Evolutionary conservation across 108 stramenopile species (phyloP), one percentile per base, ranked within the genome.

Genomic region (Seminavis robusta): DNA sequence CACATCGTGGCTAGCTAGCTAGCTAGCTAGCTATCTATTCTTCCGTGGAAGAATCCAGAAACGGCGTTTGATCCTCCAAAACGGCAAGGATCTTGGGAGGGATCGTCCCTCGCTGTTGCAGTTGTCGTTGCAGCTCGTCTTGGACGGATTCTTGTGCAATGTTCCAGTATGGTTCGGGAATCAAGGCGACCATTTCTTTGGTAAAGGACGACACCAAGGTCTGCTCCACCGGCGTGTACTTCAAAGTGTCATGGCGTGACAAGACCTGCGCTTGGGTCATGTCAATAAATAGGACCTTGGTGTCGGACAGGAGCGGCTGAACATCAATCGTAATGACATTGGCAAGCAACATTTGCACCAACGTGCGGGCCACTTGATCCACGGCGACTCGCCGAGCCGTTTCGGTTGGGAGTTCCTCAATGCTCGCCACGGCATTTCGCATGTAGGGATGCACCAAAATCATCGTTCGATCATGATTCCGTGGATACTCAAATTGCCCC

Each of bases 271-370:
- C 86, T 59, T 88, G 82, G 26, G 79, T 88, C 73, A 88, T 76
- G 53, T 88, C 86, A 54, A 88, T 88, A 44, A 88, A 81, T 5
- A 88, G 13, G 10, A 76, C 61, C 21, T 81, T 76, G 5, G 65
- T 49, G 40, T 41, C 44, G 0, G 69, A 62, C 29, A 88, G 76
- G 38, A 88, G 68, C 8, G 77, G 67, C 41, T 88, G 82, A 4
- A 88, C 71, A 63, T 88, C 86, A 6, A 61, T 64, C 0, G 80
- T 83, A 19, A 74, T 63, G 10, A 83, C 52, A 36, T 65, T 59
- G 17, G 80, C 80, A 23, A 41, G 31, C 3, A 88, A 51, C 71
- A 88, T 81, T 39, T 76, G 74, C 17, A 79, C 53, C 80, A 79
- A 60, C 7, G 80, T 76, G 38, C 52, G 61, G 19, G 67, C 36